Evolutionary conservation across 192 early-diverging fungal species (phyloP).

Genomic region (Hyaloraphidium curvatum): DNA sequence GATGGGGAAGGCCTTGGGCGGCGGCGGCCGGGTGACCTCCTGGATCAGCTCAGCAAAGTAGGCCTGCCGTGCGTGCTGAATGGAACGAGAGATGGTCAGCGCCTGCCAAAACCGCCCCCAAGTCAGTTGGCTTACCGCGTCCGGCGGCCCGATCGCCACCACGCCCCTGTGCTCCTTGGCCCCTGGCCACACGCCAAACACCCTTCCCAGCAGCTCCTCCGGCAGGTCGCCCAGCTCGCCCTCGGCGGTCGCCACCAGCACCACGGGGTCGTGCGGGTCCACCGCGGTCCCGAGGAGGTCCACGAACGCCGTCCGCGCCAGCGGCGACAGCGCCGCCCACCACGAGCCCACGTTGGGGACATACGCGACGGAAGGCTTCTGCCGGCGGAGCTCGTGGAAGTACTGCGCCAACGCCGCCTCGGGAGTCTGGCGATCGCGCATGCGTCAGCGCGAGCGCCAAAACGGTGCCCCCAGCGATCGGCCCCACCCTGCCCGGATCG

Average conservation of each 20-base stretch:
- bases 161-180: slow-evolving; percentile 11
- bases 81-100: too few relatives aligned
- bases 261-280: slow-evolving; percentile 24
- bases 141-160: background rate
- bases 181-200: background rate
- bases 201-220: slow-evolving; percentile 9
- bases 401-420: slow-evolving; percentile 30
- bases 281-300: slow-evolving; percentile 24
- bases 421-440: slow-evolving; percentile 4
- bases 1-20: too few relatives aligned
- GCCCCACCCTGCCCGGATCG: background rate
- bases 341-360: slow-evolving; percentile 31
- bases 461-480: background rate
- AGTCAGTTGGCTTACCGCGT: slow-evolving; percentile 6
- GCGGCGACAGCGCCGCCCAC: slow-evolving; percentile 24
- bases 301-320: slow-evolving; percentile 20
- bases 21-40: too few relatives aligned
- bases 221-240: slow-evolving; percentile 14
- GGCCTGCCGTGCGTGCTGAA: slow-evolving; percentile 9
- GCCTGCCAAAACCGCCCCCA: too few relatives aligned
- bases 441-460: background rate
- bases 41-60: slow-evolving; percentile 20
- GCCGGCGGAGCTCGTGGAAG: slow-evolving; percentile 37
- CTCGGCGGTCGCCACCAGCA: slow-evolving; percentile 35
- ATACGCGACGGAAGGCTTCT: slow-evolving; percentile 34